These are phyloP conservation scores for Starmerella floricola DNA, from an alignment of 805 yeast genomes.

Conservation along the genomic window DNA sequence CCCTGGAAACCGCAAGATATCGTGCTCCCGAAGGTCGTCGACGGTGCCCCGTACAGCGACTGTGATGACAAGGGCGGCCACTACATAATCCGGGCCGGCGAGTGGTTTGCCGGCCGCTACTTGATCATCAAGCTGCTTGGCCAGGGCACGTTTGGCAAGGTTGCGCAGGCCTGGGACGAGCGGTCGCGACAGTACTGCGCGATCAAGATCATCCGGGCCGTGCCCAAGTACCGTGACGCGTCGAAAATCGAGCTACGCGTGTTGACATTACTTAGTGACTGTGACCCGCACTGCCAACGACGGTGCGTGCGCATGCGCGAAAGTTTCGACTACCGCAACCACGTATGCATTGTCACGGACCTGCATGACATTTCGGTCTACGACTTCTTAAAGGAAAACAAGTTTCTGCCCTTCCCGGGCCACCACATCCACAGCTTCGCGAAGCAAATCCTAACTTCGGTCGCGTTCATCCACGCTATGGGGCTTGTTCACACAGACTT, in stretches of 20 bases:
- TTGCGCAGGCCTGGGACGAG: conserved; percentile 67
- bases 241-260: conserved; percentile 85
- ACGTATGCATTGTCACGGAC: conserved; percentile 88
- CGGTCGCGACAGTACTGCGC: conserved; percentile 57
- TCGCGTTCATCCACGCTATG: conserved; percentile 79
- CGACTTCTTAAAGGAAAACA: conserved; percentile 78
- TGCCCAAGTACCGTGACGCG: conserved; percentile 91
- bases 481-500: conserved; percentile 89
- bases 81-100: conserved; percentile 28
- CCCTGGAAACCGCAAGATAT: conserved; percentile 21
- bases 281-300: conserved; percentile 54
- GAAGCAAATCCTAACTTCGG: conserved; percentile 71
- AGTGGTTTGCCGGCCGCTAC: conserved; percentile 50
- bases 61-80: conserved; percentile 28
- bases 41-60: conserved; percentile 12
- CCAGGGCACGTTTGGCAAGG: conserved; percentile 90
- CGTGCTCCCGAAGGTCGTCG: conserved; percentile 20
- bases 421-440: conserved; percentile 83
- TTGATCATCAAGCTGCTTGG: conserved; percentile 59
- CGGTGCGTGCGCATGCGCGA: conserved; percentile 79
- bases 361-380: conserved; percentile 71
- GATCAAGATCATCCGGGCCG: conserved; percentile 80
- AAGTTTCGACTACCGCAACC: conserved; percentile 85
- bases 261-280: conserved; percentile 55
- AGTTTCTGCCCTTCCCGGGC: conserved; percentile 84